Evolutionary conservation across 306 rosid genomes (phyloP), one percentile per base, ranked within the genome.

Genomic region (Morella rubra): DNA sequence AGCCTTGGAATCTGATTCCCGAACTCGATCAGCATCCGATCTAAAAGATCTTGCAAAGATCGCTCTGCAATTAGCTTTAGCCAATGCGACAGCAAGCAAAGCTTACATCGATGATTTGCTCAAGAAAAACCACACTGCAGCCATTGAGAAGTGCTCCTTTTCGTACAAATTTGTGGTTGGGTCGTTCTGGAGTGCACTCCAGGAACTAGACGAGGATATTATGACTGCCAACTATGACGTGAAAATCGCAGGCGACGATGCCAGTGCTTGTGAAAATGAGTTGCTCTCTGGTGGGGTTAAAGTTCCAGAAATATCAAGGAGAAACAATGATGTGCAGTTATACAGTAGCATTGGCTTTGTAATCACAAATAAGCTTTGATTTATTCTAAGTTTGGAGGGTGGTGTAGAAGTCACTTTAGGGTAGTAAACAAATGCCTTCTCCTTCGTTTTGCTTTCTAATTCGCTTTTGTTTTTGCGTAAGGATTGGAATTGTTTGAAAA

Each of bases 201-300:
- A 0, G 0, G 81, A 77, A 53, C 4, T 81, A 0, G 47, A 72
- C 1, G 81, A 72, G 32, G 79, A 77, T n/a, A 27, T 69, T 12
- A 0, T 8, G 54, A 45, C 72, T 6, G 81, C 81, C 4, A 72
- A 72, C 55, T 81, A 82, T 24, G 82, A 73, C 12, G 37, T 18
- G 6, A 56, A 14, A 56, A 5, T 59, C 6, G 82, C 78, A 0
- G 72, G 14, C 10, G 76, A 40, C 6, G 20, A 18, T 18, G 74
- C 74, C 11, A 7, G 5, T 59, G 3, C 1, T 0, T 82, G 82
- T 40, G 81, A 73, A 13, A 50, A 46, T 40, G 72, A n/a, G 0
- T 20, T 81, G 72, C 27, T 9, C 15, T 24, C n/a, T 2, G 7
- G 6, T 7, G 32, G 74, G 41, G 32, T 42, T 56, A 20, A 18